A percentile compares a stretch with the other conserved stretches of the same genome.
phyloP scores from a whole-genome alignment of 345 rosid genomes.

The Salix udensis region DNA sequence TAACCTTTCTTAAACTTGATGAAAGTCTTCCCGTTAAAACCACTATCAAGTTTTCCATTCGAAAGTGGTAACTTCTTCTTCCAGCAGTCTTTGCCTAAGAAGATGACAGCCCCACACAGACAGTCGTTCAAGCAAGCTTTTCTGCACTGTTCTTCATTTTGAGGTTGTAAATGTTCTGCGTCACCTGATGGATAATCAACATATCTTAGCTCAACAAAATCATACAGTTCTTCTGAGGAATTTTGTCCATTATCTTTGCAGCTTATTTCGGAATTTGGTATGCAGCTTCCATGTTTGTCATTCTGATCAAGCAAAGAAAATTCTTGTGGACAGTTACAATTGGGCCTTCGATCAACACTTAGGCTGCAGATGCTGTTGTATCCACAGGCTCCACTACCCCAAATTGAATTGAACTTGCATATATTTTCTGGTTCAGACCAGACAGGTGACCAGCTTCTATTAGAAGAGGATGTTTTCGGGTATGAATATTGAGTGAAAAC shows the following conservation, averaged over 20 bases:
- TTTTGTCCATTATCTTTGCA: neutral
- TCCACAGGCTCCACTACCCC: conserved; percentile 28
- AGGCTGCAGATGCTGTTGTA: conserved; percentile 29
- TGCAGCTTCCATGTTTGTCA: conserved; percentile 4
- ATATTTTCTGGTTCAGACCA: conserved; percentile 21
- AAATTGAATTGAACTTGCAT: neutral
- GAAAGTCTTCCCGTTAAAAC: conserved; percentile 13
- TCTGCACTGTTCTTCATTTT: neutral
- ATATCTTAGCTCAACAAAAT: neutral
- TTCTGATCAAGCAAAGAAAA: conserved; percentile 11
- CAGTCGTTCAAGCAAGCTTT: neutral
- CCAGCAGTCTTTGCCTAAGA: conserved; percentile 19
- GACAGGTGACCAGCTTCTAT: neutral
- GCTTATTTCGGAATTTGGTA: neutral
- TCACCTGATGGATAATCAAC: neutral
- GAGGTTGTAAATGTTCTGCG: too few relatives aligned
- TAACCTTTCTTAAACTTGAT: conserved; percentile 26
- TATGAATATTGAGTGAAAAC: neutral
- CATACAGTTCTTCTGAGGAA: neutral
- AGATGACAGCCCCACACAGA: conserved; percentile 10
- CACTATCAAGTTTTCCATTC: conserved; percentile 21
- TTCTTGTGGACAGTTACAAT: conserved; percentile 22
- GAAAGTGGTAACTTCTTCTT: conserved; percentile 42
- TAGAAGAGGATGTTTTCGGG: neutral
- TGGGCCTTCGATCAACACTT: conserved; percentile 3